Base-by-base conservation (phyloP, 2,329 filamentous ascomycete species). In the Bipolaris oryzae region DNA sequence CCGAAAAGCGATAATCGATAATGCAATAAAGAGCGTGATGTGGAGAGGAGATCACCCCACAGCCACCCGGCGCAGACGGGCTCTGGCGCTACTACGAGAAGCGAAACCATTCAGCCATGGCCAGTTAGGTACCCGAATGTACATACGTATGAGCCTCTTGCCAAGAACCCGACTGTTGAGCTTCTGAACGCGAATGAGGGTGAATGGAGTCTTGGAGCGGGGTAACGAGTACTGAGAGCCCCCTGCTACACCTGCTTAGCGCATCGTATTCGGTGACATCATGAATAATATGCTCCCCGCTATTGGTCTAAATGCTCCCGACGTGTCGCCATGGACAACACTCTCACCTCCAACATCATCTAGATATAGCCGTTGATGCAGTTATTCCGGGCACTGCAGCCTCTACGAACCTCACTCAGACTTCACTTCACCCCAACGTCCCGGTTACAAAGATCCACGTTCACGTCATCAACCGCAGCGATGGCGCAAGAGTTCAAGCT, bases 401-500 rank as follows among this genome's bases (percentile, higher is more conserved):
- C 69, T 61, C 55, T 69, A 39, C 66, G 58, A 64, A 65, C 56
- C 56, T 64, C 64, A 39, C 39, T 67, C 38, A 59, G 52, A 47
- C 43, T 61, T 6, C 59, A 64, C 35, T 55, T 62, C 53, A 59
- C 47, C 52, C 60, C 62, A 48, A 59, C 60, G 52, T 43, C 42
- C 11, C 57, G 49, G 44, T 44, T 64, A 18, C 63, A 63, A 43
- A 57, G 61, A 65, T 62, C 66, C 42, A 20, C 63, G 7, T 73
- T 73, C 46, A 70, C 60, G 47, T 71, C 63, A 31, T 70, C 62
- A 37, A 55, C 69, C 39, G 57, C 66, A 70, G 62, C 61, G 56
- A 81, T 81, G 79, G 76, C 79, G 10, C 74, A 77, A 61, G 78
- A 82, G 63, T 83, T 76, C 73, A 82, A 81, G 75, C 85, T 97